Evolutionary conservation across 1,139 yeast genomes (phyloP), one percentile per base, ranked within the genome.

Genomic region (Scheffersomyces illinoinensis): DNA sequence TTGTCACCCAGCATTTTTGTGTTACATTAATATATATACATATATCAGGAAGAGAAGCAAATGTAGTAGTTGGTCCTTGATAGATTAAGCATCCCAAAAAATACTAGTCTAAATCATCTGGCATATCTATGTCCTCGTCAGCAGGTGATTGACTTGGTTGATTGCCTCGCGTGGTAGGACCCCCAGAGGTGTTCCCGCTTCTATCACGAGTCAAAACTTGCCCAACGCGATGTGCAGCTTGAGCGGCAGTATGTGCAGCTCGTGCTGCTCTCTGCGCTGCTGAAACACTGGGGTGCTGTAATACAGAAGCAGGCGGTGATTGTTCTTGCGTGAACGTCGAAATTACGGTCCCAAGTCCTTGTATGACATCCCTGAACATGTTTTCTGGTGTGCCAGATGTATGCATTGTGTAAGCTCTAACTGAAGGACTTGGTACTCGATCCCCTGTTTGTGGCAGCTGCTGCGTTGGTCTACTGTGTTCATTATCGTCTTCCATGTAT

Each of bases 111-210:
- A 48, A 48, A 8, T 48, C 63, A 50, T 65, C 65, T 1, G 68
- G 66, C 68, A 66, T 66, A 21, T 66, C 69, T 17, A 59, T 54
- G 52, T 66, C 69, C 24, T 59, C 67, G 48, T 62, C 66, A 14
- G 17, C 3, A 33, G 43, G 14, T 2, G 43, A 12, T 33, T 33
- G 43, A 33, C 4, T 12, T 12, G 43, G 17, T 33, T 10, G 43
- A 33, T 33, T 33, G 4, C 3, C 17, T 8, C 43, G 43, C 43
- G 43, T 33, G 7, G 43, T 17, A 33, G 43, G 10, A 12, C 17
- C 2, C 12, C 43, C 17, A 10, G 43, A 12, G 17, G 43, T 33
- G 43, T 33, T 33, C 12, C 43, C 43, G 17, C 43, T 4, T 33
- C 43, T 12, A 14, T 10, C 43, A 14, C 43, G 14, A 33, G 14